phyloP scores from a whole-genome alignment of 257 asterid genomes.

The Striga asiatica region DNA sequence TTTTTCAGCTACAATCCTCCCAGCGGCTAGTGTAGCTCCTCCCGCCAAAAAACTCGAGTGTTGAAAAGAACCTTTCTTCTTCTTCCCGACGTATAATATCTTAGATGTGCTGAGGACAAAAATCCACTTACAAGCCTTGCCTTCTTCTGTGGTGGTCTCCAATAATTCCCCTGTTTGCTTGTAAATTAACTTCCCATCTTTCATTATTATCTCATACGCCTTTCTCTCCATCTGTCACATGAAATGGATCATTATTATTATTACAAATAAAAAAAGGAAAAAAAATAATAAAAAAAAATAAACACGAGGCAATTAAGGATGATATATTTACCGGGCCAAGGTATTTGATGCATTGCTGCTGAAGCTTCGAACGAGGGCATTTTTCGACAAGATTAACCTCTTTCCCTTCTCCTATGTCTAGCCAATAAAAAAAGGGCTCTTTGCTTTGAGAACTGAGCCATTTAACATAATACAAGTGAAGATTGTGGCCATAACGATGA shows the following conservation, averaged over 20 bases:
- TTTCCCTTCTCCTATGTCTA: constrained; percentile 63
- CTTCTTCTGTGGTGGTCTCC: constrained; percentile 29
- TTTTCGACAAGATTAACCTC: constrained; percentile 42
- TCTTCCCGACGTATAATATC: constrained; percentile 38
- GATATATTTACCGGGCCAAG: constrained; percentile 44
- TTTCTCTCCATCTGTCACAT: constrained; percentile 42
- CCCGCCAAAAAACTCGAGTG: constrained; percentile 70
- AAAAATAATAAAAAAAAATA: not conserved
- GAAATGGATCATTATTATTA: too few relatives aligned
- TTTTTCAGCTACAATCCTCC: constrained; percentile 45
- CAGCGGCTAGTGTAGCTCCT: constrained; percentile 63
- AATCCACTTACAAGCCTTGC: constrained; percentile 41
- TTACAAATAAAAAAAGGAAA: not conserved
- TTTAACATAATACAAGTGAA: constrained; percentile 45
- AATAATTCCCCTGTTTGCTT: constrained; percentile 37
- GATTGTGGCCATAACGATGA: constrained; percentile 64
- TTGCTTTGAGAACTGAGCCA: constrained; percentile 57
- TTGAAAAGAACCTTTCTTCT: constrained; percentile 54
- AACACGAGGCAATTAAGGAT: not conserved
- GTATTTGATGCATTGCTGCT: constrained; percentile 59
- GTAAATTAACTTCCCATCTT: constrained; percentile 43
- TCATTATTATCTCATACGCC: constrained; percentile 38
- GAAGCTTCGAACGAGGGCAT: constrained; percentile 62
- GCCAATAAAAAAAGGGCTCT: constrained; percentile 56
- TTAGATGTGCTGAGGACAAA: constrained; percentile 51